Evolutionary conservation across 1,284 basidiomycete genomes (phyloP).

Genomic region (Mycena citricolor): DNA sequence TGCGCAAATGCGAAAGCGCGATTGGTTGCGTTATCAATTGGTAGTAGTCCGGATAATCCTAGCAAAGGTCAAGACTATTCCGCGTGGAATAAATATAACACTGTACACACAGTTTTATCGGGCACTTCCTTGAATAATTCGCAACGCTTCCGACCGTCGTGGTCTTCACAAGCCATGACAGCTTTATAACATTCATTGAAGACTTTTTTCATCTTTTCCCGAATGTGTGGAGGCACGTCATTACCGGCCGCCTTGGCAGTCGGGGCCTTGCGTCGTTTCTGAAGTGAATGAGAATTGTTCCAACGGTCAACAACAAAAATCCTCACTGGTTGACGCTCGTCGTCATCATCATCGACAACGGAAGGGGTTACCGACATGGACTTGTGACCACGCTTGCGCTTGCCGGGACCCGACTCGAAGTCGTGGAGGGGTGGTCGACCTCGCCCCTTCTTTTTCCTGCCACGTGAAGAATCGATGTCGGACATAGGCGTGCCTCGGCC

Average conservation of each 20-base stretch:
- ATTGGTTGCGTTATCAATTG: constrained; percentile 78
- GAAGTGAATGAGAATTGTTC: constrained; percentile 7
- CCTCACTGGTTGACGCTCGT: constrained; percentile 65
- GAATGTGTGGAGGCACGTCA: constrained; percentile 55
- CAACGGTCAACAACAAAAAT: constrained; percentile 20
- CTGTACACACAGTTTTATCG: constrained; percentile 60
- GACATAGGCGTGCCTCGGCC: constrained; percentile 61
- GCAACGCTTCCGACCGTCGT: constrained; percentile 75
- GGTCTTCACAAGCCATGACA: constrained; percentile 75
- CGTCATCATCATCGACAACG: constrained; percentile 54
- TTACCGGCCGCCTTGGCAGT: constrained; percentile 40
- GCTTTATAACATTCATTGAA: constrained; percentile 82
- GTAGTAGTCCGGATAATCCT: constrained; percentile 94
- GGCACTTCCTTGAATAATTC: constrained; percentile 83
- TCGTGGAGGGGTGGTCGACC: constrained; percentile 63
- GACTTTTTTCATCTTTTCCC: constrained; percentile 82
- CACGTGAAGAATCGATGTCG: constrained; percentile 50
- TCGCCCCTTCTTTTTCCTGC: constrained; percentile 49
- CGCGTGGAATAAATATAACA: too few species aligned
- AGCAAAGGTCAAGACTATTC: constrained; percentile 19
- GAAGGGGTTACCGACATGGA: constrained; percentile 78
- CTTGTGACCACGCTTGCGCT: constrained; percentile 75
- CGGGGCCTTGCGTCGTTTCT: constrained; percentile 78
- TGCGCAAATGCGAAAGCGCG: constrained; percentile 84
- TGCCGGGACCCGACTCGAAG: constrained; percentile 48